Percentiles rank a stretch among this genome's conserved stretches.
phyloP scores from a whole-genome alignment of 176 grass and related monocot species.

The Tillandsia leiboldiana region DNA sequence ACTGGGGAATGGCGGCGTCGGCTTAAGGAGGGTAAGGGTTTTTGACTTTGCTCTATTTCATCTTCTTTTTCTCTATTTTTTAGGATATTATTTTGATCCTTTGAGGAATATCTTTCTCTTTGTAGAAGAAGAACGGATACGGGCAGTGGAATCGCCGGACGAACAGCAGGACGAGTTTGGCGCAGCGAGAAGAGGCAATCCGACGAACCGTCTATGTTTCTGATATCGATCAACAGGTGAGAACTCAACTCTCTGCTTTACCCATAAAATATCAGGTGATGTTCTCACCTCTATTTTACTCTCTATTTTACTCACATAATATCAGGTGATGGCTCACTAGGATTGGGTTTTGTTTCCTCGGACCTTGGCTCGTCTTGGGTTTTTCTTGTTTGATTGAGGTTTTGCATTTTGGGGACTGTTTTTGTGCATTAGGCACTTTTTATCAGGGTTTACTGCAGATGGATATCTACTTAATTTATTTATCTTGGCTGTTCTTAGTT shows the following conservation, averaged over 20 bases:
- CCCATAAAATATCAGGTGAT: no score
- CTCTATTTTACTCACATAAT: no score
- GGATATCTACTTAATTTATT: background rate
- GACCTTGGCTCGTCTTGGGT: background rate
- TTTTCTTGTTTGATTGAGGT: background rate
- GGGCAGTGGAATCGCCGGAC: constrained; percentile 51
- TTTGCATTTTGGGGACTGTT: background rate
- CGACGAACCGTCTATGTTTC: constrained; percentile 89
- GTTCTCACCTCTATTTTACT: no score
- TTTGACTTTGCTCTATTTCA: background rate
- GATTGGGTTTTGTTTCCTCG: background rate
- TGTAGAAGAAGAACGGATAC: constrained; percentile 48
- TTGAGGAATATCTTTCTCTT: constrained; percentile 2
- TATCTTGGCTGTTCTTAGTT: no score
- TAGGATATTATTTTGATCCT: background rate
- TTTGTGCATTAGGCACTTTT: background rate
- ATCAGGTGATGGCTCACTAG: background rate
- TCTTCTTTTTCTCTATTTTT: background rate
- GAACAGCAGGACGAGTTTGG: constrained; percentile 82
- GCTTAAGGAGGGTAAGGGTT: constrained; percentile 24
- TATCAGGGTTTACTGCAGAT: background rate
- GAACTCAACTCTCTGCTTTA: no score
- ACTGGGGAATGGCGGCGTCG: constrained; percentile 38
- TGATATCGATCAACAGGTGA: constrained; percentile 95
- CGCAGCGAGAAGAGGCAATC: constrained; percentile 87